phyloP scores from a whole-genome alignment of 2,329 filamentous ascomycete species.

The Elsinoe perseae region DNA sequence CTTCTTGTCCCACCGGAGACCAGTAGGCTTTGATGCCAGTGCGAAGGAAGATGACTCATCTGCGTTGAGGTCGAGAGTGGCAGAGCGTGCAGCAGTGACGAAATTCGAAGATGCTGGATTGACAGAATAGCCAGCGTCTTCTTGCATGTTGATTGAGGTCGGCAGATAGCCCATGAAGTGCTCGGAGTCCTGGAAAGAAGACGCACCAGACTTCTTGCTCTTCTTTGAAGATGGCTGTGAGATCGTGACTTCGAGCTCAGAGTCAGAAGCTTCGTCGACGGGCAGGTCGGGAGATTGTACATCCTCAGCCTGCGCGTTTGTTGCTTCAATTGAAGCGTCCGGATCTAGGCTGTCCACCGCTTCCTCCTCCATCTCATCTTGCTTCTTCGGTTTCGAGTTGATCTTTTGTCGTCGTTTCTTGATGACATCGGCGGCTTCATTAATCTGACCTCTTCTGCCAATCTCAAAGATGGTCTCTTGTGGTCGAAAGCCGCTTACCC shows the following conservation, averaged over 20 bases:
- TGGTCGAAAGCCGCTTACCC: constrained; percentile 81
- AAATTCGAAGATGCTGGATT: constrained; percentile 76
- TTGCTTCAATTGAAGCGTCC: constrained; percentile 29
- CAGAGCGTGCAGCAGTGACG: constrained; percentile 74
- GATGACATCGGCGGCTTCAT: constrained; percentile 68
- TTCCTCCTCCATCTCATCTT: constrained; percentile 19
- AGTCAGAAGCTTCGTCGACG: constrained; percentile 41
- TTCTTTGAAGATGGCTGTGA: constrained; percentile 29
- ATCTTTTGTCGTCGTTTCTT: constrained; percentile 53
- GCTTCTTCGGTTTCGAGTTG: constrained; percentile 47
- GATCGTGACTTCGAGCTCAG: constrained; percentile 48
- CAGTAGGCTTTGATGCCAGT: constrained; percentile 57
- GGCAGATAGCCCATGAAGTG: constrained; percentile 97
- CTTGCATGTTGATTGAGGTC: constrained; percentile 67
- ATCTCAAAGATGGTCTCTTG: constrained; percentile 96
- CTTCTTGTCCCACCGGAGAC: constrained; percentile 95
- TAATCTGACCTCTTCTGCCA: constrained; percentile 60
- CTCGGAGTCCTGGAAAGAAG: constrained; percentile 71
- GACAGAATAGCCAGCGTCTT: constrained; percentile 89
- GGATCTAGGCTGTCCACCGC: constrained; percentile 28
- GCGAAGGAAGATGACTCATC: constrained; percentile 82
- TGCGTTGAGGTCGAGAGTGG: constrained; percentile 85
- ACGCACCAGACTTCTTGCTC: constrained; percentile 25
- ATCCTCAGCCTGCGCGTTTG: constrained; percentile 37
- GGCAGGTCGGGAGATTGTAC: constrained; percentile 32